Base-by-base conservation (phyloP, 164 flowering plant species). In the Dillenia suffruticosa region DNA sequence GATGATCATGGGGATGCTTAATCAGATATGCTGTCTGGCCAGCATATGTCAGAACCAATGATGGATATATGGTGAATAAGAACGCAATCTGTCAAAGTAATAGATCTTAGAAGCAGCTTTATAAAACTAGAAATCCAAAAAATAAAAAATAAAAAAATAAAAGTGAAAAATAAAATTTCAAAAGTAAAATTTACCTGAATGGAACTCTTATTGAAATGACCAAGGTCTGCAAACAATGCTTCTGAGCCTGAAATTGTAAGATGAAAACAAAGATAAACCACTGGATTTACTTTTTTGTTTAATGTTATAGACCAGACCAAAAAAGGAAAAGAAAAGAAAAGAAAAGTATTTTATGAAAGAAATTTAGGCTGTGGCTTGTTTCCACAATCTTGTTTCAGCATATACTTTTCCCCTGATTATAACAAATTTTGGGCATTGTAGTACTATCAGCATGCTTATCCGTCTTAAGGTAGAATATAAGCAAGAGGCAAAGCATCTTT, bases 11-110 rank as follows among this genome's bases (percentile, higher is more conserved):
- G 9, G 87, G 94, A 63, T 88, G 67, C 69, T 65, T 84, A 58
- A 90, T 84, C 66, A 90, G 78, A 78, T 88, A 90, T 56, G 97
- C 97, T 14, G 97, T 84, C 69, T 90, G 97, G 24, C 97, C 97
- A 12, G 90, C 89, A 75, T 90, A 88, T 51, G 97, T 88, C 51
- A 90, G 77, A 56, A 88, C 83, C 58, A 88, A 67, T 17, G 92
- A 90, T 58, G 97, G 97, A 70, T 88, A 90, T 70, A 90, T 86
- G 24, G 85, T 78, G 71, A 72, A 82, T 49, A 86, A 14, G 76
- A 88, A 90, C 43, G 94, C 97, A 8, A 88, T 73, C 94, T 90
- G 89, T 68, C 22, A 59, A 22, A 46, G n/a, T 58, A 17, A 32
- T 32, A 68, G 17, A 13, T 19, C 46, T 59, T 12, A 62, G 47